phyloP scores from a whole-genome alignment of 352 stramenopile genomes.

The Globisporangium spiculum region DNA sequence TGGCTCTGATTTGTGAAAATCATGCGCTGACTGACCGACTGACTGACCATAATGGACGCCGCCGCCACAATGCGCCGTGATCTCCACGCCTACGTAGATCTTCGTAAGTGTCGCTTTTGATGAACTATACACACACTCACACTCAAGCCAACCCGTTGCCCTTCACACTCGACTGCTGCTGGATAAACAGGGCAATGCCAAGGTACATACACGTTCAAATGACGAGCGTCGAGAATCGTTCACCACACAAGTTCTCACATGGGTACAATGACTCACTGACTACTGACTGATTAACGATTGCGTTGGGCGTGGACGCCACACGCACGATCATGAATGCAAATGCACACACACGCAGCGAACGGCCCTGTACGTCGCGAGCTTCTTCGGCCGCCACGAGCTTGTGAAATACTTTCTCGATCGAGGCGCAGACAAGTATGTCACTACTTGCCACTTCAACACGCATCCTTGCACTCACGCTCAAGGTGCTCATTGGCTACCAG shows the following conservation, averaged over 20 bases:
- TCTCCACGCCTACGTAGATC: neutral
- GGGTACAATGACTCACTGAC: neutral
- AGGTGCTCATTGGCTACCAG: conserved; percentile 19
- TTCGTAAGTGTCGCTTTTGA: conserved; percentile 14
- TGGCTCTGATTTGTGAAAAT: conserved; percentile 2
- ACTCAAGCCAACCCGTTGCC: neutral
- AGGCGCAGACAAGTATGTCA: conserved; percentile 61
- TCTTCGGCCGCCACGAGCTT: conserved; percentile 52
- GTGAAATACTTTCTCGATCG: conserved; percentile 42
- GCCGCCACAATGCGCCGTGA: neutral
- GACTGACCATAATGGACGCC: neutral
- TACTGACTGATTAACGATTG: neutral
- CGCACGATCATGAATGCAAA: neutral
- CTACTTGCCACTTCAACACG: neutral
- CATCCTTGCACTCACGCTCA: neutral
- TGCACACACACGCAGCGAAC: conserved; percentile 32
- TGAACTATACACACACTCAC: neutral
- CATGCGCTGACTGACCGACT: neutral
- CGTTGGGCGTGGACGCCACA: neutral
- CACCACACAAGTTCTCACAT: neutral
- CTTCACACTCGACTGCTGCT: neutral
- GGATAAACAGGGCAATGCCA: too few relatives aligned
- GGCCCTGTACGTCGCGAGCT: conserved; percentile 64
- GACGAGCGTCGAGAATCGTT: neutral
- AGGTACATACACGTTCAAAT: too few relatives aligned